Percentiles rank a stretch among this genome's conserved stretches.
phyloP scores from a whole-genome alignment of 371 early-diverging fungal species.

The Rhizomucor pusillus region DNA sequence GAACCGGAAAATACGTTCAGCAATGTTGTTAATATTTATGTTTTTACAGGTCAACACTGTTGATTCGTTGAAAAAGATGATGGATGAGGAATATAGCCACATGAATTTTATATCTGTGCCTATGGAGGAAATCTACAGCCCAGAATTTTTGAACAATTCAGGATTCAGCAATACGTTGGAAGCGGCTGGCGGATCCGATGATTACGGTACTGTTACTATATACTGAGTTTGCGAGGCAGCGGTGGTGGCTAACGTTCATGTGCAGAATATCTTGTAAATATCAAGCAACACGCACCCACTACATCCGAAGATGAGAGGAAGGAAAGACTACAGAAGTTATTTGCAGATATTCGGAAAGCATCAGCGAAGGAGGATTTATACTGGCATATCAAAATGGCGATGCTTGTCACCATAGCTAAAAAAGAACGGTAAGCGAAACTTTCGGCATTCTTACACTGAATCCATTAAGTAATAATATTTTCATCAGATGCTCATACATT shows the following conservation, averaged over 20 bases:
- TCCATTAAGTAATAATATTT: not conserved
- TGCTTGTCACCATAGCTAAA: conserved; percentile 43
- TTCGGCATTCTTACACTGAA: not conserved
- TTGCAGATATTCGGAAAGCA: conserved; percentile 38
- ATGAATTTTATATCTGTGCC: conserved; percentile 25
- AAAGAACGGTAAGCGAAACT: conserved; percentile 32
- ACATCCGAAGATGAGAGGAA: conserved; percentile 14
- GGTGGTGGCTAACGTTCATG: no score
- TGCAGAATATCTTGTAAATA: conserved; percentile 21
- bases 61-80: conserved; percentile 28
- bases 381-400: conserved; percentile 58
- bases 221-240: not conserved
- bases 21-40: not conserved
- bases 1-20: not conserved
- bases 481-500: conserved; percentile 58
- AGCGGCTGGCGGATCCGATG: conserved; percentile 12
- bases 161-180: conserved; percentile 22
- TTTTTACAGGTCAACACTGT: conserved; percentile 14
- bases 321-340: conserved; percentile 24
- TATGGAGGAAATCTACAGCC: conserved; percentile 30
- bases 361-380: conserved; percentile 61
- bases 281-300: conserved; percentile 10
- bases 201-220: conserved; percentile 7
- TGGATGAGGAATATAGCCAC: conserved; percentile 21
- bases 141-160: conserved; percentile 19